These are phyloP conservation scores for Aureoboletus auriporus DNA, from an alignment of 768 basidiomycete genomes.

Conservation along the genomic window DNA sequence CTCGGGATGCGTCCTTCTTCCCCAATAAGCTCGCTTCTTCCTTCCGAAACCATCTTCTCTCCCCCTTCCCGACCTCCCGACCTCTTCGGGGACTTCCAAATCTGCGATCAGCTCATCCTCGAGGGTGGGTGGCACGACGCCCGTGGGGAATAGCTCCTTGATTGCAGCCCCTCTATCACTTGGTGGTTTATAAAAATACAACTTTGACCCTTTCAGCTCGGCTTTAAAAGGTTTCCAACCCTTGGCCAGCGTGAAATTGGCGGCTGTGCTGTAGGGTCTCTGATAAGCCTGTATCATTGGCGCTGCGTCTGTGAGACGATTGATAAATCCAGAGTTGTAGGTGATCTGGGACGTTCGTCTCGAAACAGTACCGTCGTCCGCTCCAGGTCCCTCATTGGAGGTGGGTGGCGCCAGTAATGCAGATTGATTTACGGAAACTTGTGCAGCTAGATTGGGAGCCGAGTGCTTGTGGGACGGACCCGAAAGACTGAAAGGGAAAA, in stretches of 20 bases:
- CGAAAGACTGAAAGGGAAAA: slow-evolving; percentile 28
- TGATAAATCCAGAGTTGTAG: slow-evolving; percentile 71
- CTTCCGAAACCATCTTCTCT: slow-evolving; percentile 35
- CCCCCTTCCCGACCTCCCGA: slow-evolving; percentile 28
- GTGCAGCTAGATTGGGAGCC: slow-evolving; percentile 10
- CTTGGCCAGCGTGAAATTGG: slow-evolving; percentile 45
- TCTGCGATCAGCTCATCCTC: slow-evolving; percentile 41
- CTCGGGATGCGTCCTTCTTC: slow-evolving; percentile 70
- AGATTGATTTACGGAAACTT: slow-evolving; percentile 28
- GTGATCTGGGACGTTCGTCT: slow-evolving; percentile 78
- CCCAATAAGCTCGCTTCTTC: slow-evolving; percentile 75
- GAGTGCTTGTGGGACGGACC: slow-evolving; percentile 29
- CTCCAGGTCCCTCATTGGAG: slow-evolving; percentile 39
- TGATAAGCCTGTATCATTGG: slow-evolving; percentile 35
- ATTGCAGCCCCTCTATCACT: slow-evolving; percentile 59
- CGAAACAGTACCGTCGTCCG: slow-evolving; percentile 33
- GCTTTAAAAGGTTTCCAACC: slow-evolving; percentile 88
- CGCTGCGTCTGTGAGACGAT: slow-evolving; percentile 55
- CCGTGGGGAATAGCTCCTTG: slow-evolving; percentile 72
- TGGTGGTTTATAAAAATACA: slow-evolving; percentile 85
- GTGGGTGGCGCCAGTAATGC: slow-evolving; percentile 47
- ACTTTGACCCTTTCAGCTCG: slow-evolving; percentile 77
- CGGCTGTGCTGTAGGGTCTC: slow-evolving; percentile 28
- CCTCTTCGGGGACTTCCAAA: slow-evolving; percentile 26
- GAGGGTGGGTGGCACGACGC: slow-evolving; percentile 49